phyloP scores from a whole-genome alignment of 768 basidiomycete genomes.

The Trametes gibbosa region DNA sequence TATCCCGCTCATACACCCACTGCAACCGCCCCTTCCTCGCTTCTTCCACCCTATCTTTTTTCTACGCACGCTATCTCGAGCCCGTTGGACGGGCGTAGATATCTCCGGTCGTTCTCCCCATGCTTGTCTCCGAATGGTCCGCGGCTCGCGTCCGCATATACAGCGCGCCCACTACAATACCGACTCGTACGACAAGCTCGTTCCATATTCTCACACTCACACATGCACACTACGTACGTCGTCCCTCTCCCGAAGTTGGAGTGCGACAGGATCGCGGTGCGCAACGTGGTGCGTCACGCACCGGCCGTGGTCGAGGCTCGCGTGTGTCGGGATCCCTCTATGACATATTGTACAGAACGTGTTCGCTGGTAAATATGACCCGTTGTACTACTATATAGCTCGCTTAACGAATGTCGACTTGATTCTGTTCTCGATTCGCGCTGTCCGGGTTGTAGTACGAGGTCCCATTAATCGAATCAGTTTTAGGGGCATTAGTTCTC shows the following conservation, averaged over 20 bases:
- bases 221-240: too few relatives aligned
- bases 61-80: neutral
- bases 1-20: neutral
- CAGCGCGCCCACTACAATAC: neutral
- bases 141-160: neutral
- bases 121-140: neutral
- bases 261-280: too few relatives aligned
- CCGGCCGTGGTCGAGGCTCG: neutral
- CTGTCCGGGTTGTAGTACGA: neutral
- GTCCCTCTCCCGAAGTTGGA: too few relatives aligned
- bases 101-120: neutral
- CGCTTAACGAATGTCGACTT: constrained; percentile 11
- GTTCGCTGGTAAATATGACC: neutral
- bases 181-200: too few relatives aligned
- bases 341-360: constrained; percentile 11
- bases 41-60: neutral
- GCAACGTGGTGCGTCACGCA: too few relatives aligned
- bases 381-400: constrained; percentile 16
- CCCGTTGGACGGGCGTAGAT: constrained; percentile 10
- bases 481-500: too few relatives aligned
- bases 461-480: too few relatives aligned
- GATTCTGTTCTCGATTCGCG: too few relatives aligned
- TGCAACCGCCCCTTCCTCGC: neutral
- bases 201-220: too few relatives aligned
- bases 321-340: neutral